Base-by-base conservation (phyloP, 2,329 filamentous ascomycete genomes). In the Colletotrichum neosansevieriae region DNA sequence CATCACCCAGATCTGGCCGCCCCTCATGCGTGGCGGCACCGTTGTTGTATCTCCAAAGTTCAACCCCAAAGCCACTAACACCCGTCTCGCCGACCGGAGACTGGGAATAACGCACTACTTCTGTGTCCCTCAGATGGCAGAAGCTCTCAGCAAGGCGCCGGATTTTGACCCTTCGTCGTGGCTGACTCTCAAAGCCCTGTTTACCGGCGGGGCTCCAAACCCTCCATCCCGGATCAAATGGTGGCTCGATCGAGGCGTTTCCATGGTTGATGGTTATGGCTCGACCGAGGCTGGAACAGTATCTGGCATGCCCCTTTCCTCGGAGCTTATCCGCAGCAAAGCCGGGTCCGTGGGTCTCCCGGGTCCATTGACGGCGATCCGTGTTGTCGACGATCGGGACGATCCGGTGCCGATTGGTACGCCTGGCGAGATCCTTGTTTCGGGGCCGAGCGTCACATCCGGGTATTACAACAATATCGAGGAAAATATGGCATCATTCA, bases 101-200 rank as follows among this genome's bases (percentile, higher is more conserved):
- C 40, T 69, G 17, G 32, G 24, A 6, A 15, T 69, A 6, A 65
- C 66, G 1, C 66, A 69, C 10, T 69, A 69, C 36, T 69, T 69
- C n/a, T 69, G 66, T 12, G 66, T 69, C 7, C 66, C 66, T 4
- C 66, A 69, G 49, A 69, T 69, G 66, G 61, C 66, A 10, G 66
- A 69, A n/a, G 66, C 66, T 13, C 54, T 69, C 9, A 50, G 21
- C 4, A 38, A 53, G 9, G 61, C 61, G n/a, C n/a, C 49, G 0
- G 56, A 69, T 13, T 69, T 66, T n/a, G 29, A 60, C 15, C 49
- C 61, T 3, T 38, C 61, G 15, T 29, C 38, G 6, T 69, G 66
- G 66, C 10, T 36, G 10, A 38, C 47, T 34, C 56, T 69, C 19
- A 69, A 69, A 13, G 66, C 66, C 11, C 40, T 69, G 1, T 69